phyloP scores from a whole-genome alignment of 257 asterid genomes.

The Thymus mandschuricus region DNA sequence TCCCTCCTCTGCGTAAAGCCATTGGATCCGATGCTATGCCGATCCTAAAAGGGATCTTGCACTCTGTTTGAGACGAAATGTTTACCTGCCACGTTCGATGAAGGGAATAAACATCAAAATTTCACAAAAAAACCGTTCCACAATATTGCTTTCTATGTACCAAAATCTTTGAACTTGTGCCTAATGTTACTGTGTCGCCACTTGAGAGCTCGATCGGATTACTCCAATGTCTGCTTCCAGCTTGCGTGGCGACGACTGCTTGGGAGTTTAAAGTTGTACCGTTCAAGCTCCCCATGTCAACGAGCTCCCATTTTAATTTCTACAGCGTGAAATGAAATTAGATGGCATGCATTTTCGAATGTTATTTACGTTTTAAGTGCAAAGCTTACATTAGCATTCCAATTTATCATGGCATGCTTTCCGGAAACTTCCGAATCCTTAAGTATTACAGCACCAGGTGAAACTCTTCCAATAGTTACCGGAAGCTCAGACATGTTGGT shows the following conservation, averaged over 20 bases:
- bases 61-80: constrained; percentile 57
- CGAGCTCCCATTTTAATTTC: constrained; percentile 94
- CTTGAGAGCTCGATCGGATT: constrained; percentile 71
- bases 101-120: constrained; percentile 9
- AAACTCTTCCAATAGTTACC: constrained; percentile 88
- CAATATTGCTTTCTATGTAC: constrained; percentile 42
- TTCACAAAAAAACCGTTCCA: constrained; percentile 25
- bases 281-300: constrained; percentile 97
- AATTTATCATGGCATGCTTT: constrained; percentile 88
- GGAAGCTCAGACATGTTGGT: constrained; percentile 69
- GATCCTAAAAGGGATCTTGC: constrained; percentile 73
- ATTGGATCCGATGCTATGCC: constrained; percentile 87
- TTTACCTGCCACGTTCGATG: constrained; percentile 53
- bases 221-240: constrained; percentile 81
- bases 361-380: constrained; percentile 29
- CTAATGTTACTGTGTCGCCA: constrained; percentile 79
- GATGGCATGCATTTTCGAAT: constrained; percentile 39
- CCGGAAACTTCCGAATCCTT: constrained; percentile 97
- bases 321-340: constrained; percentile 39
- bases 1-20: constrained; percentile 88
- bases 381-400: constrained; percentile 77
- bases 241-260: constrained; percentile 55
- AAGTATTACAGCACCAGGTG: constrained; percentile 74
- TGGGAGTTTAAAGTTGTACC: constrained; percentile 79
- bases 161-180: constrained; percentile 73